phyloP scores from a whole-genome alignment of 169 alveolate genomes.

The Plasmodium relictum region DNA sequence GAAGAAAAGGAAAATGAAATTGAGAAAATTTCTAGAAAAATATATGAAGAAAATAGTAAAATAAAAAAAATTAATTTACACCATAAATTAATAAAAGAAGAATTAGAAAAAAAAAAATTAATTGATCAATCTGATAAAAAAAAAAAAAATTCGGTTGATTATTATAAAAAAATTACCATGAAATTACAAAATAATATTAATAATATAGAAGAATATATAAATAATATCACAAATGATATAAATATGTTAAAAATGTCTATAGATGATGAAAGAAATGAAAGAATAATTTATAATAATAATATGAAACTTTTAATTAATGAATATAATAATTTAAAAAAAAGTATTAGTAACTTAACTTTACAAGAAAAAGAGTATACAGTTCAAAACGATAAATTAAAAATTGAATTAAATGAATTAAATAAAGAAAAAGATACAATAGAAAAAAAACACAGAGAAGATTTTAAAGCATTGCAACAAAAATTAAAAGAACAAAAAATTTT shows the following conservation, averaged over 20 bases:
- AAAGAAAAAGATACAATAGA: constrained; percentile 73
- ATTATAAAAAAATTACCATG: constrained; percentile 48
- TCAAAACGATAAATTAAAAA: constrained; percentile 36
- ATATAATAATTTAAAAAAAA: constrained; percentile 65
- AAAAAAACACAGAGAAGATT: constrained; percentile 75
- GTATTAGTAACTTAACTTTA: constrained; percentile 15
- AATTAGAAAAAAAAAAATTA: constrained; percentile 63
- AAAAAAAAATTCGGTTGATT: constrained; percentile 59
- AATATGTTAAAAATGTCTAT: constrained; percentile 42
- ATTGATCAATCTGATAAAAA: constrained; percentile 59
- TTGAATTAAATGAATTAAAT: constrained; percentile 38
- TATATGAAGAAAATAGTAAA: constrained; percentile 77
- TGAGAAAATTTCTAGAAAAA: constrained; percentile 60
- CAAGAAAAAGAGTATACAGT: constrained; percentile 54
- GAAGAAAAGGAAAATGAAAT: constrained; percentile 67
- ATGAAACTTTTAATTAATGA: constrained; percentile 74
- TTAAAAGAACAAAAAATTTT: constrained; percentile 73
- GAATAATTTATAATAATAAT: constrained; percentile 67
- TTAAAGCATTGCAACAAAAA: constrained; percentile 71
- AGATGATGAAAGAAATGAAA: constrained; percentile 77
- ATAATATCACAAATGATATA: constrained; percentile 75
- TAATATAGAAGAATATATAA: constrained; percentile 64
- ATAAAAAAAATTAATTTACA: constrained; percentile 70
- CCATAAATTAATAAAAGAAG: constrained; percentile 67
- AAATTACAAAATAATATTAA: constrained; percentile 69